Conservation (phyloP, 2,329 filamentous ascomycete species). For the Colletotrichum sp. region DNA sequence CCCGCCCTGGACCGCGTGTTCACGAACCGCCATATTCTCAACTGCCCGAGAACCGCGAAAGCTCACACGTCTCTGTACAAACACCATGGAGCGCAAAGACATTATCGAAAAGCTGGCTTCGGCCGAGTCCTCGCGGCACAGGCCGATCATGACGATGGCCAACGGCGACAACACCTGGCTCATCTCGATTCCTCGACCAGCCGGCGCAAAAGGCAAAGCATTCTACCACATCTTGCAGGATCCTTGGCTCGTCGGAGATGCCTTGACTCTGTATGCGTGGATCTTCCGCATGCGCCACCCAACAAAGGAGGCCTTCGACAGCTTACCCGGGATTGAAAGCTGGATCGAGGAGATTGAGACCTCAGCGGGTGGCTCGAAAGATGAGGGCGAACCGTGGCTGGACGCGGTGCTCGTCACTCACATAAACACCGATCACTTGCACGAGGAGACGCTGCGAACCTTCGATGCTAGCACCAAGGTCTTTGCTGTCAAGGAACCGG, state of each 20-base stretch:
- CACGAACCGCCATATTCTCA: neutral
- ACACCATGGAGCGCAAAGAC: neutral
- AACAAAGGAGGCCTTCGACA: neutral
- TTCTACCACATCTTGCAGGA: slow-evolving; percentile 38
- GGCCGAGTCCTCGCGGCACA: neutral
- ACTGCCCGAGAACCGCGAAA: neutral
- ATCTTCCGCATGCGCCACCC: neutral
- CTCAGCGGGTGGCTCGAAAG: neutral
- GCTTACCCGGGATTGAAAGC: neutral
- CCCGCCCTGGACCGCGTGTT: neutral
- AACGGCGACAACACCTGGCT: slow-evolving; percentile 41
- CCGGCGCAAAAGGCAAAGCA: slow-evolving; percentile 20
- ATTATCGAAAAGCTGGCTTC: neutral
- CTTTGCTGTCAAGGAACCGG: neutral
- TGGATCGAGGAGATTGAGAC: neutral
- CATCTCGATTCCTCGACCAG: slow-evolving; percentile 35
- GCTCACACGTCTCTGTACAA: neutral
- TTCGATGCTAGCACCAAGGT: neutral
- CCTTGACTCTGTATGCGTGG: neutral
- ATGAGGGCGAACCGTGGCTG: neutral
- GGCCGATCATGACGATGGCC: slow-evolving; percentile 33
- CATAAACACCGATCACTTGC: neutral
- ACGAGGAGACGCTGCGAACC: neutral
- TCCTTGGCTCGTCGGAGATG: slow-evolving; percentile 34
- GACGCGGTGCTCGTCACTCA: slow-evolving; percentile 5